phyloP scores from a whole-genome alignment of 345 rosid genomes.

The Murraya paniculata region DNA sequence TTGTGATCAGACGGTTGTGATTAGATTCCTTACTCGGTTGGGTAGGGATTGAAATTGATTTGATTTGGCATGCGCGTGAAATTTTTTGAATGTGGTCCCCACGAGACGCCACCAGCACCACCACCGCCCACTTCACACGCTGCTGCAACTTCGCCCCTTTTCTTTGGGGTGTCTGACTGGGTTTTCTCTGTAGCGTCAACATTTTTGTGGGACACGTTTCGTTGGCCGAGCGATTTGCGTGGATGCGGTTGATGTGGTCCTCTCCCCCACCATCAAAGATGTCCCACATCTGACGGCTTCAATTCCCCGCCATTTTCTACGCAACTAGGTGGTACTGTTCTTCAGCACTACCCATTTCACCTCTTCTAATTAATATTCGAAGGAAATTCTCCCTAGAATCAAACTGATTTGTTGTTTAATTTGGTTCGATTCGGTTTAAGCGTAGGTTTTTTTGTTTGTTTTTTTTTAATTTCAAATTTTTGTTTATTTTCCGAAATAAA shows the following conservation, averaged over 20 bases:
- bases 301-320: conserved; percentile 19
- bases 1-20: conserved; percentile 26
- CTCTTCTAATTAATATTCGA: too few relatives aligned
- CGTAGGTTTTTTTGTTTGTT: too few relatives aligned
- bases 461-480: too few relatives aligned
- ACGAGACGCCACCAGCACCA: conserved; percentile 19
- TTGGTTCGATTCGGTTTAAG: too few relatives aligned
- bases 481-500: too few relatives aligned
- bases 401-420: too few relatives aligned
- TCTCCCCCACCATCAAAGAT: neutral
- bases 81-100: conserved; percentile 7
- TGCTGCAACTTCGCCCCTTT: neutral
- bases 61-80: conserved; percentile 31
- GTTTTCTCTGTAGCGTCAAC: conserved; percentile 1
- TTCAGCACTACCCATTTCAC: too few relatives aligned
- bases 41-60: conserved; percentile 15
- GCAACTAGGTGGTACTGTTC: neutral
- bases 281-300: conserved; percentile 32
- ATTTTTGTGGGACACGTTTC: conserved; percentile 9
- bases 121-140: conserved; percentile 23
- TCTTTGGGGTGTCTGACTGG: neutral
- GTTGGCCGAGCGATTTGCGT: neutral
- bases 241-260: neutral
- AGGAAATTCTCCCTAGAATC: too few relatives aligned
- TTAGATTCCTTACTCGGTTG: conserved; percentile 29